Base-by-base conservation (phyloP, 1,284 basidiomycete species). In the Wallemia mellicola region DNA sequence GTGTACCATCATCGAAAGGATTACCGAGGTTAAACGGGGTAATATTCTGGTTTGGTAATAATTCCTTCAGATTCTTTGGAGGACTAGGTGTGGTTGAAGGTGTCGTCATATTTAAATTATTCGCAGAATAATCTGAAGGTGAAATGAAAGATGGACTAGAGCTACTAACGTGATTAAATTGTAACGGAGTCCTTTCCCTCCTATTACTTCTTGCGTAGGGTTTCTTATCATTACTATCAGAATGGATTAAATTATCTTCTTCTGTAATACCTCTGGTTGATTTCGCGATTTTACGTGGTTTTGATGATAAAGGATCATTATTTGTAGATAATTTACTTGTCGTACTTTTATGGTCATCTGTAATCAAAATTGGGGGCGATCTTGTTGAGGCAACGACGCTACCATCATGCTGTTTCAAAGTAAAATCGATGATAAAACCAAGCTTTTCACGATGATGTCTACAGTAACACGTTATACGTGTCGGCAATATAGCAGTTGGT, bases 381-480 rank as follows among this genome's bases (percentile, higher is more conserved):
- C 76, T 78, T 1, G 87, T 86, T 11, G 78, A 78, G 11, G 87
- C 92, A 59, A 98, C 78, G 58, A 89, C 71, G 26, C 83, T 78
- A 7, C 88, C 89, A 32, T 73, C 75, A 65, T 80, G 74, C 64
- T 95, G 86, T 65, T 82, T 78, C 74, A 98, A 78, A 22, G 81
- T 82, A 69, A 98, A 86, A 66, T 86, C 83, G 63, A 98, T 81
- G 68, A 83, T 81, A 72, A 98, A 99, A 1, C 94, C 94, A 57
- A 84, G 75, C 73, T 95, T 96, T 72, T 98, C 94, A 62, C 87
- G 82, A 71, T 99, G 94, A 73, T 98, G 94, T 59, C 94, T 82
- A 67, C 94, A 98, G 70, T 99, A 99, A 72, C 94, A 99, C 5
- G 94, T 95, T 64, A 99, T 88, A 57, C 94, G 80, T 58, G 96